Evolutionary conservation across 2,329 filamentous ascomycete species (phyloP), one percentile per base, ranked within the genome.

Genomic region (Penicillium hordei): DNA sequence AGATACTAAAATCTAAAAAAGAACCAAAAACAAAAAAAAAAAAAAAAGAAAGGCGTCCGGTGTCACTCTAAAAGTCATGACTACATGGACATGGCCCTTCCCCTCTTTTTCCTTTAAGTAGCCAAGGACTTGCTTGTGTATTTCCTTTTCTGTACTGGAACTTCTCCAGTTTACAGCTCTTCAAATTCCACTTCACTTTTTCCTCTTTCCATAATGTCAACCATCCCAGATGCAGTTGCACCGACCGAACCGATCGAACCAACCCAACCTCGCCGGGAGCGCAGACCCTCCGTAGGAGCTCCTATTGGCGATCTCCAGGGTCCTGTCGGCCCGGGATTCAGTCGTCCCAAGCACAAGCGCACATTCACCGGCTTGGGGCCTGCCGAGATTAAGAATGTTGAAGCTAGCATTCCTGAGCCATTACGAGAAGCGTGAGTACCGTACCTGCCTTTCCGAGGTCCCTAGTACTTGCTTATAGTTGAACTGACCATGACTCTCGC

Each of bases 331-430:
- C 91, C 92, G 40, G 88, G 88, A 42, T 93, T 95, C 73, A 88
- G 78, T 86, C 85, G 94, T 60, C 94, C 94, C 45, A 99, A 97
- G 80, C 94, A 99, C 81, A 97, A 91, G 82, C 86, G 94, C 66
- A 97, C 93, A n/a, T 90, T 90, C 65, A 99, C 94, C 10, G 94
- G 94, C 9, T 94, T 97, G 72, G 93, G 92, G 34, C 84, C 92
- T 29, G 82, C 85, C 36, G 94, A 99, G 73, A 97, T 97, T 81
- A 97, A 96, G 81, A 89, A 79, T 69, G 91, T 97, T 48, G 93
- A 97, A 80, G 91, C 92, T 81, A 86, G 79, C 60, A 96, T 97
- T 71, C 93, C 93, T 46, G 93, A 97, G 75, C 86, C 88, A 34
- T 88, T 95, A 80, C 87, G 93, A 63, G 90, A 86, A 68, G 90